phyloP scores from a whole-genome alignment of 495 filamentous ascomycete species.

The Bathelium albidoporum region DNA sequence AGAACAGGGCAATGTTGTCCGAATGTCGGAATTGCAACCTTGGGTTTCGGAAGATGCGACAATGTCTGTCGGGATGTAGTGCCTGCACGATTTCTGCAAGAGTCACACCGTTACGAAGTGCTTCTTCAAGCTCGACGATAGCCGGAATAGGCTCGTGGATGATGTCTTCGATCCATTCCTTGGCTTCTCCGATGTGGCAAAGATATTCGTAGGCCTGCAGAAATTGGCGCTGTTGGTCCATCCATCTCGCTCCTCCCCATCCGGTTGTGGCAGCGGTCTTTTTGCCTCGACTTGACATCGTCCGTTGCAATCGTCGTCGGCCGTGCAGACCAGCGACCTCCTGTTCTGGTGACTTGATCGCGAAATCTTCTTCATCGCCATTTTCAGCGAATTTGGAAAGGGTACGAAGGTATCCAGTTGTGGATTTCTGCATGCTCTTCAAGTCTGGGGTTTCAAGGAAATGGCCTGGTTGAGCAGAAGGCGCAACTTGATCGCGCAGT shows the following conservation, averaged over 20 bases:
- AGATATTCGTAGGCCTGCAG: slow-evolving; percentile 97
- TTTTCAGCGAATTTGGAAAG: slow-evolving; percentile 75
- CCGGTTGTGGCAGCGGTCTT: slow-evolving; percentile 37
- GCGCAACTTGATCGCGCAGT: slow-evolving; percentile 6
- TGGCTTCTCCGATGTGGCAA: slow-evolving; percentile 98
- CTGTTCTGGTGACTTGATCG: slow-evolving; percentile 58
- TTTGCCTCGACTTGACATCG: slow-evolving; percentile 43
- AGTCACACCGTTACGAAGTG: slow-evolving; percentile 83
- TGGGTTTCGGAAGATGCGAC: slow-evolving; percentile 70
- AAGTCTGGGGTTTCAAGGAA: slow-evolving; percentile 50
- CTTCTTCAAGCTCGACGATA: slow-evolving; percentile 94
- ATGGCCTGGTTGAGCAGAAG: background rate
- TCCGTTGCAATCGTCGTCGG: slow-evolving; percentile 68
- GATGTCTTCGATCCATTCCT: slow-evolving; percentile 97
- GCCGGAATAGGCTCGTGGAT: slow-evolving; percentile 82
- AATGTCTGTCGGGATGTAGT: slow-evolving; percentile 50
- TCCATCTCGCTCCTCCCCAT: slow-evolving; percentile 90
- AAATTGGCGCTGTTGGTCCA: slow-evolving; percentile 96
- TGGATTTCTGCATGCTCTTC: slow-evolving; percentile 66
- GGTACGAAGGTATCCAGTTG: slow-evolving; percentile 78
- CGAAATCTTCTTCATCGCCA: slow-evolving; percentile 65
- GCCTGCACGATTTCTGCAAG: slow-evolving; percentile 93
- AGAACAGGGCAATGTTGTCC: slow-evolving; percentile 92
- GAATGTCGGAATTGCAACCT: slow-evolving; percentile 91
- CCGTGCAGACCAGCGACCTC: slow-evolving; percentile 84